Evolutionary conservation across 352 stramenopile species (phyloP).

Genomic region (Pythium chondricola): DNA sequence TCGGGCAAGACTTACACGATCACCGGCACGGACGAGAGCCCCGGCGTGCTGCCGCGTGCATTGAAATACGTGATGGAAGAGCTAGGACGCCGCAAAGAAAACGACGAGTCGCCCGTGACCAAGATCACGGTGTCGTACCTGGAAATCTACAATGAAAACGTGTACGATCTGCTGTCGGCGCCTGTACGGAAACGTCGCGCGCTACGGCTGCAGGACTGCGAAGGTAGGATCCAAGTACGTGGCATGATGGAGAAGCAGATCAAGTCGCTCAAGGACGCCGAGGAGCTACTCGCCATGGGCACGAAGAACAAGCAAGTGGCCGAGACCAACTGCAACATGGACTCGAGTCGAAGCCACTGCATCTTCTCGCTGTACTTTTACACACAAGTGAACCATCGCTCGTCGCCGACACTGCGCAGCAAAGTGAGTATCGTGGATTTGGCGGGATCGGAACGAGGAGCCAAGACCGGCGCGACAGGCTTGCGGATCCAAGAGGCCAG

Average conservation of each 20-base stretch:
- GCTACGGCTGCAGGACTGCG: conserved; percentile 72
- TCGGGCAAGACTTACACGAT: conserved; percentile 99
- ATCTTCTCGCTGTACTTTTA: conserved; percentile 86
- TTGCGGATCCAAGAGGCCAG: conserved; percentile 95
- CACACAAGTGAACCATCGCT: conserved; percentile 34
- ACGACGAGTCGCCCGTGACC: conserved; percentile 28
- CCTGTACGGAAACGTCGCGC: conserved; percentile 49
- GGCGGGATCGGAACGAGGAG: conserved; percentile 74
- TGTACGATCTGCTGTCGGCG: conserved; percentile 92
- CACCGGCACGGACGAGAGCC: conserved; percentile 75
- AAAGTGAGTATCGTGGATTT: conserved; percentile 95
- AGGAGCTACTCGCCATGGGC: conserved; percentile 66
- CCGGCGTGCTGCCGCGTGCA: conserved; percentile 80
- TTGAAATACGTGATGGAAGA: conserved; percentile 66
- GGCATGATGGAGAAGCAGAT: conserved; percentile 68
- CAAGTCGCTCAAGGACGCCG: conserved; percentile 53
- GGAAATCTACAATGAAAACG: conserved; percentile 99
- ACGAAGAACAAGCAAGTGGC: conserved; percentile 73
- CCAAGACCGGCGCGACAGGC: conserved; percentile 72
- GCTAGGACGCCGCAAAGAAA: conserved; percentile 43
- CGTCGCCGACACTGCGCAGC: conserved; percentile 10
- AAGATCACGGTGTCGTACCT: conserved; percentile 90
- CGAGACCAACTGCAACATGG: conserved; percentile 85
- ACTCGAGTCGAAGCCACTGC: conserved; percentile 89
- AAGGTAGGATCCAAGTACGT: conserved; percentile 86